These are phyloP conservation scores for Acanthamoeba triangularis DNA, from an alignment of 208 protist genomes.

Conservation along the genomic window DNA sequence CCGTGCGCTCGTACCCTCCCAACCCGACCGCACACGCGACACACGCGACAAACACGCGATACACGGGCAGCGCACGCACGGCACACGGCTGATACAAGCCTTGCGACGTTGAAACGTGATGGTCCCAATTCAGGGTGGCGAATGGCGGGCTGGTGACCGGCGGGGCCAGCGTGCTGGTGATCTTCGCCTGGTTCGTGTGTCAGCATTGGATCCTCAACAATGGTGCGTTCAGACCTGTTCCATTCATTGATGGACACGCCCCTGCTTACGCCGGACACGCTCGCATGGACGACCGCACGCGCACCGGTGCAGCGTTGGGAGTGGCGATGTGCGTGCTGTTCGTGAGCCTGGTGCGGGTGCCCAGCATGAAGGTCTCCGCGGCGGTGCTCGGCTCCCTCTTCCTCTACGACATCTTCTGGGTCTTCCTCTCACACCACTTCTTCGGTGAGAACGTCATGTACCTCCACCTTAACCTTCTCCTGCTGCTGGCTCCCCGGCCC, in stretches of 20 bases:
- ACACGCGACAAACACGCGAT: too few species aligned
- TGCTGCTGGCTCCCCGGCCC: too few species aligned
- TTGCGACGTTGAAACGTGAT: not conserved
- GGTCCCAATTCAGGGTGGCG: not conserved
- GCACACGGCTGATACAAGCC: not conserved
- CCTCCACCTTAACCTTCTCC: not conserved
- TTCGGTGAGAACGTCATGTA: constrained; percentile 48
- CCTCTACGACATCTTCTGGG: constrained; percentile 44
- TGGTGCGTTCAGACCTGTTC: not conserved
- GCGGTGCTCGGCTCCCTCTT: constrained; percentile 28
- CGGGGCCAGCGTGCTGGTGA: not conserved
- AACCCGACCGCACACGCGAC: too few species aligned
- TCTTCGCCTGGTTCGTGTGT: constrained; percentile 25
- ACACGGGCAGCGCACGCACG: too few species aligned
- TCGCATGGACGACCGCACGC: not conserved
- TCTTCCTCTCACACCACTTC: not conserved
- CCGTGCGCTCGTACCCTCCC: not conserved
- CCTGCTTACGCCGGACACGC: too few species aligned
- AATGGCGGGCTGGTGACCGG: not conserved
- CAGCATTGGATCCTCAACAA: constrained; percentile 65
- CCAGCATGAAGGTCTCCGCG: constrained; percentile 3
- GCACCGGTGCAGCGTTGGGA: not conserved
- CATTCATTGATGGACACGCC: not conserved
- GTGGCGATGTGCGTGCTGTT: constrained; percentile 33
- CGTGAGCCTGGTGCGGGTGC: constrained; percentile 11